A percentile compares a stretch with the other conserved stretches of the same genome.
Conservation (phyloP, 306 rosid genomes). For the Inga oerstediana region DNA sequence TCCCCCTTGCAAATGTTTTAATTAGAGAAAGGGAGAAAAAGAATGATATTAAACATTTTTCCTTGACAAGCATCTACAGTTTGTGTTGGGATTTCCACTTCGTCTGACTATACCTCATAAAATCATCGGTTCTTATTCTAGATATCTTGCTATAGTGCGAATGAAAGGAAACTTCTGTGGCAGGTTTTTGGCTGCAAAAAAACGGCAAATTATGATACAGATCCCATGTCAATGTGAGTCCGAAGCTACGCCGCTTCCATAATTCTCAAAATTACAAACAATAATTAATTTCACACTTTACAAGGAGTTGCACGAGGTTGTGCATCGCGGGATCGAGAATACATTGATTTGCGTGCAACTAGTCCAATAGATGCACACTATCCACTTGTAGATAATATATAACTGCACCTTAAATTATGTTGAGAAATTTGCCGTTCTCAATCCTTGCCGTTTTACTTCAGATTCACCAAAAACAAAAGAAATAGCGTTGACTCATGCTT, state of each 20-base stretch:
- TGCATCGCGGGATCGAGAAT: background rate
- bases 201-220: background rate
- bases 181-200: background rate
- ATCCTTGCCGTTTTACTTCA: constrained; percentile 23
- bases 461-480: background rate
- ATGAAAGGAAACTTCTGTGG: background rate
- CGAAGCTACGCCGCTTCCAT: background rate
- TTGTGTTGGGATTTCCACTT: background rate
- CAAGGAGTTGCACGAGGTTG: background rate
- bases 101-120: background rate
- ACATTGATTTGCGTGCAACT: background rate
- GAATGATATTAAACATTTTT: background rate
- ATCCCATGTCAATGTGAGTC: background rate
- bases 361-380: background rate
- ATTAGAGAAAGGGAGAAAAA: background rate
- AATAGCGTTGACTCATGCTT: background rate
- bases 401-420: constrained; percentile 2
- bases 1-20: background rate
- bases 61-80: background rate
- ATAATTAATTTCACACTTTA: background rate
- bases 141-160: background rate
- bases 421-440: constrained; percentile 26
- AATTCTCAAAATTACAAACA: background rate
- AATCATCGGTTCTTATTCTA: no score
- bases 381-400: constrained; percentile 12